phyloP scores from a whole-genome alignment of 2,329 filamentous ascomycete species.

The Dryadomyces sulphureus region DNA sequence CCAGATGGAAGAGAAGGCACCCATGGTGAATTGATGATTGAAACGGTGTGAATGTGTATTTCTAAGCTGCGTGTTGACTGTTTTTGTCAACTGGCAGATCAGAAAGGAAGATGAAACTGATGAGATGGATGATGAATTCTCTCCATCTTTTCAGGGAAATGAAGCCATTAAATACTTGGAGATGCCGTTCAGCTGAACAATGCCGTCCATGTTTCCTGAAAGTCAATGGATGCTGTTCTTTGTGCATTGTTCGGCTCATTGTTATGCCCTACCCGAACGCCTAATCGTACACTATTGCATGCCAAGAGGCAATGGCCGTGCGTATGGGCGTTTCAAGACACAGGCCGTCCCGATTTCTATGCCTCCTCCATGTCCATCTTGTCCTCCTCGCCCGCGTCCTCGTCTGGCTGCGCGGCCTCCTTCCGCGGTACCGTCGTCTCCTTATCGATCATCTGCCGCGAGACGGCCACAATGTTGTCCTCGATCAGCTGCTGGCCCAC shows the following conservation, averaged over 20 bases:
- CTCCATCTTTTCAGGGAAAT: not conserved
- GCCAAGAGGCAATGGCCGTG: not conserved
- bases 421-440: conserved; percentile 83
- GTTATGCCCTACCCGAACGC: conserved; percentile 10
- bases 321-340: not conserved
- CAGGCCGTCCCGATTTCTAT: not conserved
- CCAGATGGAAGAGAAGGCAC: no score
- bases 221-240: no score
- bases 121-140: not conserved
- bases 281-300: conserved; percentile 13
- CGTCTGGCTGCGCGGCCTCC: conserved; percentile 23
- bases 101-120: not conserved
- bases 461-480: conserved; percentile 98
- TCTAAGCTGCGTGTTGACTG: no score
- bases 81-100: no score
- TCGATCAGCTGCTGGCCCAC: conserved; percentile 94
- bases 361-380: conserved; percentile 56
- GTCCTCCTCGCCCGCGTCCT: conserved; percentile 40
- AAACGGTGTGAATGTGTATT: no score
- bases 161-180: not conserved
- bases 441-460: conserved; percentile 98
- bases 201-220: not conserved
- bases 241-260: not conserved
- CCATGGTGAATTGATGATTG: no score
- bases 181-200: not conserved